Evolutionary conservation across 2,329 filamentous ascomycete species (phyloP), one percentile per base, ranked within the genome.

Genomic region (Scedosporium apiospermum): DNA sequence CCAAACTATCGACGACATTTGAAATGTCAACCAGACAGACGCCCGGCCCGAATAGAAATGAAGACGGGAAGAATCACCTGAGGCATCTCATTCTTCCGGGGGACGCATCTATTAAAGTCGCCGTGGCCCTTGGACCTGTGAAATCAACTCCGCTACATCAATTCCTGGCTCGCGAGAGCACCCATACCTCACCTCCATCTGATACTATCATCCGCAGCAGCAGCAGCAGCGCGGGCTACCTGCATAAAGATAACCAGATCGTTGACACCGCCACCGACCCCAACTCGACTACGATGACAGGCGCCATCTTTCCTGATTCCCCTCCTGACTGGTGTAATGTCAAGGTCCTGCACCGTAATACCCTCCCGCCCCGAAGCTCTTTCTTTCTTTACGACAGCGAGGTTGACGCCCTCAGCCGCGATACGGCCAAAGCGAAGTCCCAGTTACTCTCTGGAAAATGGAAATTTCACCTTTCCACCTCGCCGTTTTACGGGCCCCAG

Each of bases 301-400:
- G 30, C 30, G 21, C 10, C 12, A n/a, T 21, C 27, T 66, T 65
- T 46, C 67, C 66, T 18, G 61, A 69, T 7, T 63, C 67, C 7
- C 58, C 71, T 4, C 83, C 83, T 0, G 84, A 88, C 69, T 88
- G 84, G 83, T 83, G 78, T 70, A 88, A 88, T 66, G 76, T 86
- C 63, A 69, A 77, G 3, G 75, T 88, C 34, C 75, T 88, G 16
- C 85, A 87, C 69, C 80, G 79, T 65, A 85, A 85, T 66, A 84
- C 82, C 1, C 75, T 88, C 5, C 74, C 81, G 7, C 80, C 83
- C 4, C 78, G 85, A 63, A 80, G 82, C 58, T 76, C 82, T 66
- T 87, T 86, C 68, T 79, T 80, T 68, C 72, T 82, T 27, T 86
- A 82, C 67, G 68, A 76, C 44, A 76, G 69, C 14, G 78, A 81